Conservation (phyloP, 306 rosid species). For the Erythrophleum fordii region DNA sequence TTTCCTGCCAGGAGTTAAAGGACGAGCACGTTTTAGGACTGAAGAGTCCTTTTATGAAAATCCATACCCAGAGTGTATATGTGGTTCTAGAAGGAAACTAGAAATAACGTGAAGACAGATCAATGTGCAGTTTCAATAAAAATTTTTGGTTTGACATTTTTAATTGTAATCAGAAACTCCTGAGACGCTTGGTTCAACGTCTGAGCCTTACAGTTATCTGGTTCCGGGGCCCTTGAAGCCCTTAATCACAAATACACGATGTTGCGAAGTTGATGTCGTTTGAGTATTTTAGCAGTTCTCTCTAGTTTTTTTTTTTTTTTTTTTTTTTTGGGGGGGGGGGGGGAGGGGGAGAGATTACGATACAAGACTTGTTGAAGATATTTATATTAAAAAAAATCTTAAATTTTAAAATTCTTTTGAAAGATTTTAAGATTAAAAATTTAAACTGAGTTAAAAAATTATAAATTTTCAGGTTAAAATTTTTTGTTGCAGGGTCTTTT, state of each 20-base stretch:
- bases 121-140: conserved; percentile 34
- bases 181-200: not conserved
- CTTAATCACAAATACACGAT: conserved; percentile 4
- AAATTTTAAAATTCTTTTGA: too few species aligned
- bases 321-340: too few species aligned
- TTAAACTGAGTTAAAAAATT: too few species aligned
- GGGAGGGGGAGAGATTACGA: too few species aligned
- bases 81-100: conserved; percentile 54
- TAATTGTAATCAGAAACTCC: conserved; percentile 33
- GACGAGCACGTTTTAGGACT: conserved; percentile 80
- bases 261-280: not conserved
- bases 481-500: too few species aligned
- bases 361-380: too few species aligned
- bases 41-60: conserved; percentile 90
- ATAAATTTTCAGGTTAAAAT: too few species aligned
- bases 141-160: conserved; percentile 25
- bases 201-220: not conserved
- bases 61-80: conserved; percentile 94
- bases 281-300: conserved; percentile 16
- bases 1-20: conserved; percentile 69
- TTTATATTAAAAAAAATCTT: too few species aligned
- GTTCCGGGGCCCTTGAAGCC: not conserved
- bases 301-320: too few species aligned
- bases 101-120: conserved; percentile 40
- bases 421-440: too few species aligned